These are phyloP conservation scores for Circinella umbellata DNA, from an alignment of 371 early-diverging fungal genomes.

Conservation along the genomic window DNA sequence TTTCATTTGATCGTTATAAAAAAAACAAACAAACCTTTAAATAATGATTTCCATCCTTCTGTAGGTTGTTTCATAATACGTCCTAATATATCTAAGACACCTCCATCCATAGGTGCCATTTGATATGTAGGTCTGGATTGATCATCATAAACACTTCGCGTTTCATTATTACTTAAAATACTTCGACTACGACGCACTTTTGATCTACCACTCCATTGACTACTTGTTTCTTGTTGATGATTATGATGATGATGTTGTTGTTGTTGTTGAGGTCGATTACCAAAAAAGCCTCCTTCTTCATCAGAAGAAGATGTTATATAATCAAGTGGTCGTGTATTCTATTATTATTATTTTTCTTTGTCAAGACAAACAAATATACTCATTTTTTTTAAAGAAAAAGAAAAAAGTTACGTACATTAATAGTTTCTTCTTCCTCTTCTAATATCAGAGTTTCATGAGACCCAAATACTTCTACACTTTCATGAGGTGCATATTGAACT, in stretches of 20 bases:
- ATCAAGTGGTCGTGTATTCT: constrained; percentile 4
- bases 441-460: constrained; percentile 9
- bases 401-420: not conserved
- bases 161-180: constrained; percentile 22
- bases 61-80: constrained; percentile 59
- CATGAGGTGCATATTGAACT: constrained; percentile 78
- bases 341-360: not conserved
- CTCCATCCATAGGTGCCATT: constrained; percentile 64
- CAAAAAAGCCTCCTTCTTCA: constrained; percentile 12
- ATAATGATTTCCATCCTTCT: constrained; percentile 68
- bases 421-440: constrained; percentile 3
- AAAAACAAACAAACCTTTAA: constrained; percentile 56
- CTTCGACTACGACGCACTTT: constrained; percentile 19
- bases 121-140: constrained; percentile 62
- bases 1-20: too few relatives aligned
- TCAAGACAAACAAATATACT: not conserved
- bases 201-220: constrained; percentile 38
- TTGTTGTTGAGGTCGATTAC: constrained; percentile 8
- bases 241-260: constrained; percentile 13
- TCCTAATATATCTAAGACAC: constrained; percentile 57
- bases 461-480: constrained; percentile 46
- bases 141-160: constrained; percentile 60
- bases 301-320: constrained; percentile 15
- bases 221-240: constrained; percentile 23
- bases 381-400: not conserved